Evolutionary conservation across 345 rosid genomes (phyloP), one percentile per base, ranked within the genome.

Genomic region (Populus euphratica): DNA sequence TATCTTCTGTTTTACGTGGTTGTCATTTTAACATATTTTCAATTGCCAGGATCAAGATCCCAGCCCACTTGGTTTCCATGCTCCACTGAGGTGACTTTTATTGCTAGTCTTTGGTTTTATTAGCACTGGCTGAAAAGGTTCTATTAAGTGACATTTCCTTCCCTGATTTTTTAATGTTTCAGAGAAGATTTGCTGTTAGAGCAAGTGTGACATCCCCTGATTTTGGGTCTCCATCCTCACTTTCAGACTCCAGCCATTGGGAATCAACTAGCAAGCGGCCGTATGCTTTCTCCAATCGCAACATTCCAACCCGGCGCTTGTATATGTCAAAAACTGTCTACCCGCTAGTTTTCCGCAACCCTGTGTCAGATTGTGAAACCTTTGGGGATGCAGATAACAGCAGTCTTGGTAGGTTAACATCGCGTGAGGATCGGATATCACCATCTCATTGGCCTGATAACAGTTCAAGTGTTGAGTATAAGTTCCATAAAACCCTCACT

Each of bases 261-360:
- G 92, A 87, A 76, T 86, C 90, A 72, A 74, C 92, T 61, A 82
- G 85, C 82, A 88, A 83, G 69, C 84, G 80, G 33, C 88, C 89
- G 47, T 82, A 67, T 73, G 76, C 78, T 35, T 76, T 85, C 68
- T 80, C 86, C 31, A 81, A 56, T 76, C 78, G 87, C 70, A 87
- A 78, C 72, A 71, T 83, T 38, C 75, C 88, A 0, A 77, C 85
- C 76, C 84, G 81, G 39, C 87, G 89, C 73, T 80, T 92, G 78
- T 83, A 87, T 85, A 77, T 79, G 76, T 87, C 93, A 62, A 91
- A 89, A 86, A 87, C 94, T 59, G 89, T 91, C 77, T 91, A 87
- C 61, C 94, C 97, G 8, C 80, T 84, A 70, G 84, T 92, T 75
- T 94, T 90, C 79, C 85, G 85, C 84, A 94, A 94, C 82, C 97